Conservation (phyloP, 768 basidiomycete genomes). For the Ramaria sp. region DNA sequence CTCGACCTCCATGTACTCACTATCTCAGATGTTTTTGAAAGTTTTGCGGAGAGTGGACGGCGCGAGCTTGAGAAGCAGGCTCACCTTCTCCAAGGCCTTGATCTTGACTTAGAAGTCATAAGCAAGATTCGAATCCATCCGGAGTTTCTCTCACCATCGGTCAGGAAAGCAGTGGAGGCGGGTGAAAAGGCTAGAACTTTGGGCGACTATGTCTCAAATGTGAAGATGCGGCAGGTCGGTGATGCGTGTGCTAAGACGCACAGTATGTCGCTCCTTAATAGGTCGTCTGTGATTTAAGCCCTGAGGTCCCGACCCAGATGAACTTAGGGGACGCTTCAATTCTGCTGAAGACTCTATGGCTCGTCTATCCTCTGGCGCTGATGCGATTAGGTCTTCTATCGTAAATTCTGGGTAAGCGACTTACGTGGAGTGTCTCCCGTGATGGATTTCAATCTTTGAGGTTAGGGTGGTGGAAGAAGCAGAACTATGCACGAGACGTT, state of each 20-base stretch:
- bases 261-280: slow-evolving; percentile 31
- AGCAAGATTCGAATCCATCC: slow-evolving; percentile 55
- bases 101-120: slow-evolving; percentile 65
- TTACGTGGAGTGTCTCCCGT: neutral
- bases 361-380: slow-evolving; percentile 46
- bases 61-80: slow-evolving; percentile 62
- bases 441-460: neutral
- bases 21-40: slow-evolving; percentile 60
- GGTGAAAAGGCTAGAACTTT: slow-evolving; percentile 61
- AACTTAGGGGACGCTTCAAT: slow-evolving; percentile 43
- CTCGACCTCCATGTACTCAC: slow-evolving; percentile 67
- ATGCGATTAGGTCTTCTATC: slow-evolving; percentile 43
- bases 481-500: slow-evolving; percentile 40
- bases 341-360: slow-evolving; percentile 44
- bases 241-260: slow-evolving; percentile 61
- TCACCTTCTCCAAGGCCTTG: slow-evolving; percentile 47
- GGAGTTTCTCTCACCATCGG: slow-evolving; percentile 61
- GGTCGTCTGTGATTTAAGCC: neutral
- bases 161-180: slow-evolving; percentile 58
- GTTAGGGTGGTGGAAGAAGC: slow-evolving; percentile 53
- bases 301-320: slow-evolving; percentile 30
- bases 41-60: slow-evolving; percentile 41
- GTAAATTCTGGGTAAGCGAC: slow-evolving; percentile 34
- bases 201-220: slow-evolving; percentile 70
- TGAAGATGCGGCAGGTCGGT: slow-evolving; percentile 73